These are phyloP conservation scores for Tolypocladium ovalisporum DNA, from an alignment of 2,329 filamentous ascomycete species.

Conservation along the genomic window DNA sequence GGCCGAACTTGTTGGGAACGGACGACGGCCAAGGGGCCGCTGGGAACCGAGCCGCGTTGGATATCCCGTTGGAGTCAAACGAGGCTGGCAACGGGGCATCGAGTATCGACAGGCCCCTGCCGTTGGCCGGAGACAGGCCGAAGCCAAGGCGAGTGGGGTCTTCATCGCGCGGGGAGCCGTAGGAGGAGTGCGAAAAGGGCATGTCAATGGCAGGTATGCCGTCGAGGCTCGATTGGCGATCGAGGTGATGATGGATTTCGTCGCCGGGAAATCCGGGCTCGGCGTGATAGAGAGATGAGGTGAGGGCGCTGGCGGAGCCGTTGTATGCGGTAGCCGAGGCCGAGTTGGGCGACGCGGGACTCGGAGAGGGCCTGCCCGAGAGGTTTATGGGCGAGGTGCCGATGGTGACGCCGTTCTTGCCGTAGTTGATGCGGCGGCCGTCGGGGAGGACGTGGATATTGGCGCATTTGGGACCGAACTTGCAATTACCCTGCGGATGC, in stretches of 20 bases:
- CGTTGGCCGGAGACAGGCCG: slow-evolving; percentile 65
- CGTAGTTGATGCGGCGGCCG: slow-evolving; percentile 79
- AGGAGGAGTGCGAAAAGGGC: slow-evolving; percentile 48
- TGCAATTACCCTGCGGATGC: slow-evolving; percentile 75
- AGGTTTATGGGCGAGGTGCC: slow-evolving; percentile 47
- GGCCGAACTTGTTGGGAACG: slow-evolving; percentile 80
- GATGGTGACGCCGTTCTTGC: slow-evolving; percentile 57
- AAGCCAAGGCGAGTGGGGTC: slow-evolving; percentile 48
- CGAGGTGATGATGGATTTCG: slow-evolving; percentile 29
- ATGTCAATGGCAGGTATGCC: slow-evolving; percentile 48
- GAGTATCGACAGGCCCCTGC: slow-evolving; percentile 70
- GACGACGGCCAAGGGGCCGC: slow-evolving; percentile 80
- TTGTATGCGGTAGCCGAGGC: slow-evolving; percentile 19
- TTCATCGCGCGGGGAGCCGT: slow-evolving; percentile 75
- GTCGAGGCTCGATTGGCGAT: slow-evolving; percentile 41
- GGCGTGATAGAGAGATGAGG: slow-evolving; percentile 38
- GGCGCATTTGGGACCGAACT: slow-evolving; percentile 95
- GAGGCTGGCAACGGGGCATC: slow-evolving; percentile 89
- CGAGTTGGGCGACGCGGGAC: slow-evolving; percentile 30
- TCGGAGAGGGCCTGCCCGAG: slow-evolving; percentile 51
- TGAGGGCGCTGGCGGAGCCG: slow-evolving; percentile 58
- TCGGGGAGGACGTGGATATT: slow-evolving; percentile 93
- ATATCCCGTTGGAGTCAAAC: slow-evolving; percentile 93
- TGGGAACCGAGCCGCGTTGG: slow-evolving; percentile 72
- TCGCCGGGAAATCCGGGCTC: slow-evolving; percentile 31